Evolutionary conservation across 768 basidiomycete species (phyloP), one percentile per base, ranked within the genome.

Genomic region (Dendrothele bispora): DNA sequence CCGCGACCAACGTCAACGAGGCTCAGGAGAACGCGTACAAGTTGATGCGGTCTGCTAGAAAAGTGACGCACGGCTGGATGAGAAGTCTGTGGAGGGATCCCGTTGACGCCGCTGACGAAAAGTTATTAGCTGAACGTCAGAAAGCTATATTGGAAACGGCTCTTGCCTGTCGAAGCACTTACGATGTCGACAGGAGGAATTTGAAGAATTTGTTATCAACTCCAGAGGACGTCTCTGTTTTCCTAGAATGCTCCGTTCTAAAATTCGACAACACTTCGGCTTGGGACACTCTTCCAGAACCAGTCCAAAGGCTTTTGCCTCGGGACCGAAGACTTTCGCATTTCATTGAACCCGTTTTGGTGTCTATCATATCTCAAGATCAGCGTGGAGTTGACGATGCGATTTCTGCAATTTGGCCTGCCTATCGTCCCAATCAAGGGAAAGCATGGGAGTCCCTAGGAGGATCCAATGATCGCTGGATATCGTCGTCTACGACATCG

Each of bases 91-190:
- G n/a, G n/a, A n/a, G n/a, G n/a, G n/a, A n/a, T n/a, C n/a, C n/a
- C n/a, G n/a, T n/a, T n/a, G n/a, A n/a, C n/a, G n/a, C n/a, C n/a
- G n/a, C n/a, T n/a, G n/a, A n/a, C n/a, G n/a, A n/a, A n/a, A n/a
- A n/a, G n/a, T n/a, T n/a, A n/a, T n/a, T n/a, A n/a, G n/a, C n/a
- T n/a, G n/a, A n/a, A n/a, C n/a, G n/a, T n/a, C n/a, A n/a, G n/a
- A n/a, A n/a, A n/a, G n/a, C n/a, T n/a, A n/a, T n/a, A n/a, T n/a
- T n/a, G n/a, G 69, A 72, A 39, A 60, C 66, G 26, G 73, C 73
- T 1, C 58, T 61, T 2, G 62, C 63, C 14, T 78, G 76, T 54
- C 63, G 76, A 18, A 56, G 61, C 17, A 73, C 72, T 2, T 73
- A 61, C 43, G 67, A 70, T 36, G 69, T 69, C 14, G 66, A 67